Evolutionary conservation across 176 grass and related monocot species (phyloP), one percentile per base, ranked within the genome.

Genomic region (Triticum urartu): DNA sequence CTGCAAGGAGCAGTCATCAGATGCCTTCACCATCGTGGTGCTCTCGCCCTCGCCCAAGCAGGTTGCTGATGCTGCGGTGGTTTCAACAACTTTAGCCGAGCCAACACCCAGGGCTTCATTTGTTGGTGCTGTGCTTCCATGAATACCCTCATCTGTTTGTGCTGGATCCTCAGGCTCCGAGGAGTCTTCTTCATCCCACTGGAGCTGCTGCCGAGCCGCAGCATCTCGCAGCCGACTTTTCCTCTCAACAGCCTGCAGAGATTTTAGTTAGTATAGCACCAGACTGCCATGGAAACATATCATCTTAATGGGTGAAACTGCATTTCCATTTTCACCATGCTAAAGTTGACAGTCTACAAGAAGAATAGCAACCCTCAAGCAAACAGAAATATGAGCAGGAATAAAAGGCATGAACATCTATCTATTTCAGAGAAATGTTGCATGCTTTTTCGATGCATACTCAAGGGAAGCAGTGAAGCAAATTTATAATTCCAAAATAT

Each of bases 201-300:
- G 86, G 64, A 68, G 50, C 50, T 54, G 85, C 76, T 84, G 89
- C 86, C 21, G 88, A 90, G 89, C 75, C 18, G 65, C 84, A 91
- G 84, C 59, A 71, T 71, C 71, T 64, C 30, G 36, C 56, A 87
- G 60, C 7, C 74, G 69, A 73, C 30, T 92, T 87, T 65, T 91
- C 83, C 77, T 89, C 88, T 94, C 88, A 38, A 94, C 43, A 42
- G 85, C 88, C 92, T 97, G 54, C 50, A 77, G 42, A 20, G 50
- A 28, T 45, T 17, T 72, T n/a, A 91, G 21, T 86, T 24, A 89
- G 81, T 60, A 54, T 18, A 50, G 5, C 35, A 74, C 40, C 59
- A 65, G 3, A 62, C 70, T 40, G 14, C 20, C 6, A 20, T 18
- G 28, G 25, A 81, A 18, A 32, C 24, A 48, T 50, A 47, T 42